A percentile compares a stretch with the other conserved stretches of the same genome.
Evolutionary conservation across 2,329 filamentous ascomycete species (phyloP).

Genomic region (Stagonosporopsis tanaceti): DNA sequence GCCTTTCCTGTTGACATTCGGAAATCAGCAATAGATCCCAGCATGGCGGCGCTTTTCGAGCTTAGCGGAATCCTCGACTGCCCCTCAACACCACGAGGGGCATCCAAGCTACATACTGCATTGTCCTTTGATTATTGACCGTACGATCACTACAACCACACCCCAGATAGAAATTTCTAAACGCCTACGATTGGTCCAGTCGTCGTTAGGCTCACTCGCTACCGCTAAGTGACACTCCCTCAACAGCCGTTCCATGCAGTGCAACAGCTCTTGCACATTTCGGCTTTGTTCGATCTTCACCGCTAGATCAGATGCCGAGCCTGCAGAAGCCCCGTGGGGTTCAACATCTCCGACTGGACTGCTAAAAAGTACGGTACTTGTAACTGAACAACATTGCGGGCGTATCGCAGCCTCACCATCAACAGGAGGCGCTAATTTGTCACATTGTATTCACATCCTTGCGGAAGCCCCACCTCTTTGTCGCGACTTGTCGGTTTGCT

Average conservation of each 20-base stretch:
- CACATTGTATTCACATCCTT: slow-evolving; percentile 8
- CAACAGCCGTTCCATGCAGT: slow-evolving; percentile 19
- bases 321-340: slow-evolving; percentile 24
- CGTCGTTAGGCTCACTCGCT: background rate
- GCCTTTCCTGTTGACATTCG: slow-evolving; percentile 33
- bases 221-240: slow-evolving; percentile 7
- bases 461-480: background rate
- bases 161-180: slow-evolving; percentile 1
- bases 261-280: slow-evolving; percentile 25
- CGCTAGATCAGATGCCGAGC: slow-evolving; percentile 29
- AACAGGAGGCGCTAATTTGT: slow-evolving; percentile 6
- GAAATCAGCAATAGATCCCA: slow-evolving; percentile 29
- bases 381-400: slow-evolving; percentile 3
- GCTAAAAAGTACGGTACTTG: slow-evolving; percentile 1
- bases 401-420: slow-evolving; percentile 14
- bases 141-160: slow-evolving; percentile 14
- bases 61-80: slow-evolving; percentile 22
- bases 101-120: slow-evolving; percentile 4
- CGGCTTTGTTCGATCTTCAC: slow-evolving; percentile 36
- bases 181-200: background rate
- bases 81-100: slow-evolving; percentile 44
- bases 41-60: slow-evolving; percentile 13
- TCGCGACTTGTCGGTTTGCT: background rate
- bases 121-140: slow-evolving; percentile 8
- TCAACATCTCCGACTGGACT: slow-evolving; percentile 8